Evolutionary conservation across 73 alveolate species (phyloP).

Genomic region (Paramecium octaurelia): DNA sequence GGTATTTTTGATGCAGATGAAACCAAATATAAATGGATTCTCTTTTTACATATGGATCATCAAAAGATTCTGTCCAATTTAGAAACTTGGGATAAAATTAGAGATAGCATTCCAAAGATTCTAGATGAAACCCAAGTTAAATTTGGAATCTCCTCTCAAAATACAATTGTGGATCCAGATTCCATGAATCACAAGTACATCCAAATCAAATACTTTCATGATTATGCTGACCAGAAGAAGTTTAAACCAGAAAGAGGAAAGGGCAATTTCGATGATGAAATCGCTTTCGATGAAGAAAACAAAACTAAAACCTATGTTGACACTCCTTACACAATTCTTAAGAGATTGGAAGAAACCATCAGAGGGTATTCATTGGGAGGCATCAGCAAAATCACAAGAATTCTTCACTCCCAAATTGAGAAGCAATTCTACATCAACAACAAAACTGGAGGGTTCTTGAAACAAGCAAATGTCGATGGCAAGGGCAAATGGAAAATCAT

Average conservation of each 20-base stretch:
- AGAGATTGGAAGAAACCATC: constrained; percentile 25
- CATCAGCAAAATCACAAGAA: not conserved
- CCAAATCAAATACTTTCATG: not conserved
- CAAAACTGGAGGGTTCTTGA: constrained; percentile 35
- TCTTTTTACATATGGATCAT: constrained; percentile 43
- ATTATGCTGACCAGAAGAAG: not conserved
- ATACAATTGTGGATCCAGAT: constrained; percentile 39
- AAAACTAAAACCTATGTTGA: not conserved
- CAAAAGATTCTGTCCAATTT: constrained; percentile 27
- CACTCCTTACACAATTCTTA: constrained; percentile 2
- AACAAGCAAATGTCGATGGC: constrained; percentile 33
- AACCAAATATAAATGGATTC: constrained; percentile 39
- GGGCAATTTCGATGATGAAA: constrained; percentile 27
- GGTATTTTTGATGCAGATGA: not conserved
- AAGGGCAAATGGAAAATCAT: constrained; percentile 36
- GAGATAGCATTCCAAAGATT: constrained; percentile 28
- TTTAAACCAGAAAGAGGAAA: constrained; percentile 54
- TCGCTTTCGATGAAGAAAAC: not conserved
- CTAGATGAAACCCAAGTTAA: not conserved
- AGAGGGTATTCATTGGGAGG: constrained; percentile 28
- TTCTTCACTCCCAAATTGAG: constrained; percentile 21
- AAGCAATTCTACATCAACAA: not conserved
- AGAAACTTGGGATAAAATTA: constrained; percentile 52
- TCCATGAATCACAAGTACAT: constrained; percentile 47
- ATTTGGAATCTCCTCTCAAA: constrained; percentile 21